Conservation (phyloP, 345 rosid species). For the Carallia brachiata region DNA sequence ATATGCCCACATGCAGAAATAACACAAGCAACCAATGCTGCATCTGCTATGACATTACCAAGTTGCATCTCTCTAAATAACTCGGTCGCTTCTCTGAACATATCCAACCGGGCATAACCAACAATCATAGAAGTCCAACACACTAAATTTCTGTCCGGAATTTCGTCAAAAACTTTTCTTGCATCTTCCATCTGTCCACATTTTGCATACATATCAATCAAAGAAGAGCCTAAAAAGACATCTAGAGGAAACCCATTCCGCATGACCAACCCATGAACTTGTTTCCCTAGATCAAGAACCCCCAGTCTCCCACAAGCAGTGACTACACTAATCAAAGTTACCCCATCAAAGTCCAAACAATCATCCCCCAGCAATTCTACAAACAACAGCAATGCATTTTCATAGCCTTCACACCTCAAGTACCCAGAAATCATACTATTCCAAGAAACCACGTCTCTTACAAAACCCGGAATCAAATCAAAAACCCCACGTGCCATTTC, state of each 20-base stretch:
- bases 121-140: slow-evolving; percentile 20
- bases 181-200: slow-evolving; percentile 13
- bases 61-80: slow-evolving; percentile 14
- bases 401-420: background rate
- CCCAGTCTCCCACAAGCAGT: slow-evolving; percentile 12
- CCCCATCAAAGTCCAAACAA: slow-evolving; percentile 1
- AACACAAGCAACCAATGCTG: slow-evolving; percentile 8
- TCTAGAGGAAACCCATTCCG: slow-evolving; percentile 8
- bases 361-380: background rate
- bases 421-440: slow-evolving; percentile 18
- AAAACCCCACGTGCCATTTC: slow-evolving; percentile 12
- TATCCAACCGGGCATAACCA: slow-evolving; percentile 10
- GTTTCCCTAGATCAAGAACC: slow-evolving; percentile 6
- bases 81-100: slow-evolving; percentile 13
- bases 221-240: slow-evolving; percentile 9
- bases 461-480: slow-evolving; percentile 3
- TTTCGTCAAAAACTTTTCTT: slow-evolving; percentile 11
- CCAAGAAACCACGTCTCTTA: slow-evolving; percentile 19
- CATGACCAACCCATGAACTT: slow-evolving; percentile 5
- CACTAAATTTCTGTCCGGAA: slow-evolving; percentile 10
- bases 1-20: slow-evolving; percentile 17
- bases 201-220: slow-evolving; percentile 17
- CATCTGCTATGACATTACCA: slow-evolving; percentile 5
- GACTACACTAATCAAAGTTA: slow-evolving; percentile 1
- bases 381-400: slow-evolving; percentile 9